Evolutionary conservation across 805 yeast genomes (phyloP), one percentile per base, ranked within the genome.

Genomic region (Ogataea siamensis): DNA sequence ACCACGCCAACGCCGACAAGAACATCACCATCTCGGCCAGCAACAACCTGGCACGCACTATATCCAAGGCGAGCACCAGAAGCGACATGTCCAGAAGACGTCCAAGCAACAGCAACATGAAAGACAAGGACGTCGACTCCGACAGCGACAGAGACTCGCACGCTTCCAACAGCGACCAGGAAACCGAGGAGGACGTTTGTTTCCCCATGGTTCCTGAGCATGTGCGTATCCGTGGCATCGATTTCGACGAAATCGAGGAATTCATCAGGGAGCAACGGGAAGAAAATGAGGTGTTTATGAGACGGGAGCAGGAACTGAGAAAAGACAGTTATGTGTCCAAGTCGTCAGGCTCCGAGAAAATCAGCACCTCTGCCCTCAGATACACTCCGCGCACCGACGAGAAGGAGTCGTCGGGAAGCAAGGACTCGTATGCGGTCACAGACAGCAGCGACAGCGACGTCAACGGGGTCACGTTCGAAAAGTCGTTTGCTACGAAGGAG

Each of bases 111-210:
- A 16, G 42, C 16, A 35, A 22, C 12, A 37, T 39, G 21, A 50
- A 45, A 9, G 39, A 37, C 21, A 30, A 19, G 14, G 44, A 58
- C 4, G 40, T 42, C 25, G 64, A 62, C 10, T 60, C 66, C 27
- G 87, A 81, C 51, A 74, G 79, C 43, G 91, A 83, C 47, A 73
- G 71, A 14, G 83, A 76, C 50, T 83, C 89, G 2, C 85, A 78
- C 50, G 84, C 80, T 2, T 82, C 91, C 7, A 70, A 87, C 47
- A 78, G 80, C 13, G 80, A 89, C 4, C 95, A 86, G 51, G 96
- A 88, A 56, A 87, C 96, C 0, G 98, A 91, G 55, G 96, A 87
- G 57, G 98, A 91, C 73, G 99, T 91, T 30, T 91, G 98, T 69
- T 89, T 89, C 63, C 98, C 98, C 2, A 83, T 87, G 87, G 66